These are phyloP conservation scores for Verticillium alfalfae DNA, from an alignment of 2,329 filamentous ascomycete genomes.

Conservation along the genomic window DNA sequence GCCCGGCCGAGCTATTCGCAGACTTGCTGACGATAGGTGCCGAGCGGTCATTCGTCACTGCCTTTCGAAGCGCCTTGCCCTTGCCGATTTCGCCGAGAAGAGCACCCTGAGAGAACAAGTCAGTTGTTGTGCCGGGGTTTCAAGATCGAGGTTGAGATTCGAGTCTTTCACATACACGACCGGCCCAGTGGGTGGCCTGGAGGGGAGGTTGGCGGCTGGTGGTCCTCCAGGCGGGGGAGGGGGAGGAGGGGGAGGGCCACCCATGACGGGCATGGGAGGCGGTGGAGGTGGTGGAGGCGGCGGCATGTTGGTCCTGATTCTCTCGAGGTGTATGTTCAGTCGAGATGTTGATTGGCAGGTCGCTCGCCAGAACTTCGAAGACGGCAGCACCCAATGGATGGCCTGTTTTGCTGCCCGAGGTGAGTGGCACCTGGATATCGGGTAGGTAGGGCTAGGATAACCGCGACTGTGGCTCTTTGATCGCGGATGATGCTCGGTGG, in stretches of 20 bases:
- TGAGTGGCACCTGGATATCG: background rate
- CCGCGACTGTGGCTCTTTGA: background rate
- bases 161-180: constrained; percentile 49
- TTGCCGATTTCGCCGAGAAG: constrained; percentile 84
- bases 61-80: constrained; percentile 74
- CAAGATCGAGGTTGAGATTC: background rate
- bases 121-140: constrained; percentile 3
- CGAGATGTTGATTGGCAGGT: background rate
- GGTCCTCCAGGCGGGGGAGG: constrained; percentile 50
- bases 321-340: background rate
- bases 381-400: background rate
- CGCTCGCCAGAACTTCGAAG: background rate
- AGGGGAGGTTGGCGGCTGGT: constrained; percentile 43
- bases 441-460: background rate
- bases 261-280: constrained; percentile 50
- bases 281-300: constrained; percentile 68
- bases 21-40: constrained; percentile 63
- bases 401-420: constrained; percentile 5
- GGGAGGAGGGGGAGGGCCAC: constrained; percentile 58
- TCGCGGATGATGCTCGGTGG: background rate
- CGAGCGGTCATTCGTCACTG: constrained; percentile 87
- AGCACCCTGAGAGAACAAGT: constrained; percentile 57
- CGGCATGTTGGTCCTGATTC: constrained; percentile 22
- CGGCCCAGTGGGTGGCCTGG: constrained; percentile 49
- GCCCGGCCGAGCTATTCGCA: constrained; percentile 46